Evolutionary conservation across 331 rosid genomes (phyloP).

Genomic region (Rosa hybrid): DNA sequence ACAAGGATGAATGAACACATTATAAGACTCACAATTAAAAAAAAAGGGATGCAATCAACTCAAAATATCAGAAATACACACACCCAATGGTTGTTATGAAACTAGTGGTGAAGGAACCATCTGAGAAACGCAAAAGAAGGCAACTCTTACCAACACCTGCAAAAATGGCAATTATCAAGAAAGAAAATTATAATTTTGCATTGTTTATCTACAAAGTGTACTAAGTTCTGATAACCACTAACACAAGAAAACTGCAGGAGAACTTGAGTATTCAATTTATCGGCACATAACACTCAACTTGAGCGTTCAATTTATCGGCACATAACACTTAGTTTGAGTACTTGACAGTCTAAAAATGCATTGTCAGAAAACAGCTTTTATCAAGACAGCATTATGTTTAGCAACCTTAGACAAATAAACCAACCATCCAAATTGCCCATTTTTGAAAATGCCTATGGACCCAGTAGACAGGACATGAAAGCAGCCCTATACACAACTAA

Average conservation of each 20-base stretch:
- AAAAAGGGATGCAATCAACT: neutral
- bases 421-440: neutral
- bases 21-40: constrained; percentile 20
- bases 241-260: neutral
- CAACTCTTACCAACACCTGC: constrained; percentile 99
- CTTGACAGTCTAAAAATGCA: neutral
- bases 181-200: neutral
- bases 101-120: constrained; percentile 93
- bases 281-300: neutral
- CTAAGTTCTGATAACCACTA: constrained; percentile 2
- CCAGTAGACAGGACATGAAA: neutral
- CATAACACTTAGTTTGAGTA: neutral
- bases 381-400: neutral
- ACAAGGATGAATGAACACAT: constrained; percentile 30
- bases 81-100: constrained; percentile 96
- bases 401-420: neutral
- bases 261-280: neutral
- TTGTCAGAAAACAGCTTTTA: neutral
- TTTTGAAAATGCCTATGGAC: neutral
- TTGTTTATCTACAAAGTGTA: neutral
- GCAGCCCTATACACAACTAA: neutral
- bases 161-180: constrained; percentile 22
- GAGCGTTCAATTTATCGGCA: neutral
- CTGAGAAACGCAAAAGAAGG: constrained; percentile 94
- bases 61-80: constrained; percentile 31